phyloP scores from a whole-genome alignment of 2,329 filamentous ascomycete genomes.

The Microsporum audouinii region DNA sequence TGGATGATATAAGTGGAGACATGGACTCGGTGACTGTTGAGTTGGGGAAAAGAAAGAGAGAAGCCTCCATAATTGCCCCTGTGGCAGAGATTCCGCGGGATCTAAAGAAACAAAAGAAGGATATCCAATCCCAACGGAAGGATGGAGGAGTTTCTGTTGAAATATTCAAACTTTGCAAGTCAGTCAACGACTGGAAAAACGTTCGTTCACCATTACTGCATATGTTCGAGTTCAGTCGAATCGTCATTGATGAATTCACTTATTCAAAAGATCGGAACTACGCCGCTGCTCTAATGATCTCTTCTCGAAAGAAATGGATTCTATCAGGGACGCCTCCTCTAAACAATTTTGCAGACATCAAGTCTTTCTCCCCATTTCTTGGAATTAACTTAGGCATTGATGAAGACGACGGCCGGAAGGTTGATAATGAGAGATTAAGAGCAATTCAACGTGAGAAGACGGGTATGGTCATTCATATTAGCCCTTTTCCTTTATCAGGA shows the following conservation, averaged over 20 bases:
- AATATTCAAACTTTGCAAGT: conserved; percentile 19
- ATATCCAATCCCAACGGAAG: neutral
- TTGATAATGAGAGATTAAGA: conserved; percentile 38
- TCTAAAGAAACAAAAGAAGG: neutral
- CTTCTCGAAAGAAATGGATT: conserved; percentile 47
- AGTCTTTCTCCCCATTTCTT: conserved; percentile 47
- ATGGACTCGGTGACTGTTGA: neutral
- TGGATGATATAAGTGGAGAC: neutral
- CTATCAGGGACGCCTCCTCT: conserved; percentile 53
- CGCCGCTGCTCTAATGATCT: conserved; percentile 35
- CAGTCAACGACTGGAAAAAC: conserved; percentile 16
- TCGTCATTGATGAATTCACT: conserved; percentile 56
- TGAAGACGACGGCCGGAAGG: conserved; percentile 36
- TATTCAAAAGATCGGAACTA: conserved; percentile 39
- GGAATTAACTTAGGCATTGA: conserved; percentile 45
- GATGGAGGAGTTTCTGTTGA: neutral
- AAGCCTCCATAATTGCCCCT: neutral
- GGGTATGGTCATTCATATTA: conserved; percentile 20
- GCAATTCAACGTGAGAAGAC: conserved; percentile 34
- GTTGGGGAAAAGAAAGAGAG: neutral
- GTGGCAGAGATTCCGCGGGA: neutral
- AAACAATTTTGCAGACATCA: conserved; percentile 47
- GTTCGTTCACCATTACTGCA: conserved; percentile 40
- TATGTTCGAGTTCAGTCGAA: conserved; percentile 48
- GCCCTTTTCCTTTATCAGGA: conserved; percentile 9